Conservation (phyloP, 2,329 filamentous ascomycete genomes). For the Verticillium tricorpus region DNA sequence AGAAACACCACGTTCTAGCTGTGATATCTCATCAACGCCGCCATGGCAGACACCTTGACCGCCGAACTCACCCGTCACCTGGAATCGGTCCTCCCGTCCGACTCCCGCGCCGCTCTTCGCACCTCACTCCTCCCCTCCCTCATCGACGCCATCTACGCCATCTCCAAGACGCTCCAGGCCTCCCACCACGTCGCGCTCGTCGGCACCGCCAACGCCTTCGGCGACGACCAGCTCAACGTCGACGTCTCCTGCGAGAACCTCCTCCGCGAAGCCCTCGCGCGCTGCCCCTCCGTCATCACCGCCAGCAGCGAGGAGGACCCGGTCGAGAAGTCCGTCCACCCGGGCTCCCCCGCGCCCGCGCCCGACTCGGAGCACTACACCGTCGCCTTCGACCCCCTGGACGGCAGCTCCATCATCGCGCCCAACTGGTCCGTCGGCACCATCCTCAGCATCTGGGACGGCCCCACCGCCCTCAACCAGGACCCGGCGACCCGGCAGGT, state of each 20-base stretch:
- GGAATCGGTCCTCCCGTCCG: conserved; percentile 15
- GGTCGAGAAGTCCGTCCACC: conserved; percentile 30
- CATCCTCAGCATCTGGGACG: conserved; percentile 57
- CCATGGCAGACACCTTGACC: not conserved
- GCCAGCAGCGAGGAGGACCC: conserved; percentile 60
- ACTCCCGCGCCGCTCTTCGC: conserved; percentile 27
- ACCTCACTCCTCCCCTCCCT: conserved; percentile 44
- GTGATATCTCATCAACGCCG: not conserved
- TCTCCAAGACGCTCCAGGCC: conserved; percentile 37
- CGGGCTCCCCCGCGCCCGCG: not conserved
- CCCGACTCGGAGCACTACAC: conserved; percentile 42
- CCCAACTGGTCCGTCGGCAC: conserved; percentile 56
- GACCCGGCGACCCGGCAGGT: conserved; percentile 36
- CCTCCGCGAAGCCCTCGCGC: conserved; percentile 38
- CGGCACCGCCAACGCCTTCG: conserved; percentile 51
- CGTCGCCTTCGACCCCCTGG: conserved; percentile 59
- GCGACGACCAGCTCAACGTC: conserved; percentile 56
- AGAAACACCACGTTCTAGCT: not conserved
- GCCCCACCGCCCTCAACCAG: conserved; percentile 36
- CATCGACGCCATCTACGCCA: conserved; percentile 37
- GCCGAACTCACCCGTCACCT: conserved; percentile 12
- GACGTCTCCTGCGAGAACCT: conserved; percentile 47
- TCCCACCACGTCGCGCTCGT: conserved; percentile 41
- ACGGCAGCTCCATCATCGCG: conserved; percentile 57
- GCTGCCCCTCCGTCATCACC: conserved; percentile 39